These are phyloP conservation scores for Myochromella boudieri DNA, from an alignment of 768 basidiomycete genomes.

Conservation along the genomic window DNA sequence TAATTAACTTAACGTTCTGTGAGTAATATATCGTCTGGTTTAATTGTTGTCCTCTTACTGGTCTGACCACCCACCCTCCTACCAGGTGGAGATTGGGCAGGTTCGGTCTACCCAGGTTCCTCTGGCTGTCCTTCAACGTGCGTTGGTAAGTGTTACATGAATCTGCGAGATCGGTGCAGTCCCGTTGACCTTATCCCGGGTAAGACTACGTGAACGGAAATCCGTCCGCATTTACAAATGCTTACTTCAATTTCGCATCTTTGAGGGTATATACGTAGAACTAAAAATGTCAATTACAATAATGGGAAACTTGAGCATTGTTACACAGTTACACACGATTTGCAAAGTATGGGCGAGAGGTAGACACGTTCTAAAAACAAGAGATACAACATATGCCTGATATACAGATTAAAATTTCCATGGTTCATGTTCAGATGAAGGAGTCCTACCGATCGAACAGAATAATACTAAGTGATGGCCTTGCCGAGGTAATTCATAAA, in stretches of 20 bases:
- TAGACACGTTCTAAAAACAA: no score
- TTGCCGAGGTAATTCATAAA: no score
- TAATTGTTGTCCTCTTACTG: not conserved
- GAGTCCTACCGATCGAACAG: no score
- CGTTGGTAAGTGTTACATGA: conserved; percentile 41
- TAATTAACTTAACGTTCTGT: conserved; percentile 59
- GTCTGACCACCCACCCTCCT: not conserved
- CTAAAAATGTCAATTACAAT: no score
- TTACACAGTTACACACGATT: no score
- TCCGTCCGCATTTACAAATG: conserved; percentile 55
- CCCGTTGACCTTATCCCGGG: not conserved
- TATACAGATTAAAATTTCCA: no score
- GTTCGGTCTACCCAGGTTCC: conserved; percentile 37
- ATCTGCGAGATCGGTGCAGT: not conserved
- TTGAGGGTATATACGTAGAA: conserved; percentile 42
- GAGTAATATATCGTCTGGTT: conserved; percentile 4
- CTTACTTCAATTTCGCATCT: conserved; percentile 65
- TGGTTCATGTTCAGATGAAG: no score
- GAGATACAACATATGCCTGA: no score
- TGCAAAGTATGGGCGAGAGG: no score
- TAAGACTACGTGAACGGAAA: conserved; percentile 64
- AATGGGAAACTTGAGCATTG: no score
- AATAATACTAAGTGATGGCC: no score
- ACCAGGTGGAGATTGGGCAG: conserved; percentile 59
- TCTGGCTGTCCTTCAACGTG: conserved; percentile 60